These are phyloP conservation scores for Parietichytrium sp. DNA, from an alignment of 108 stramenopile genomes.

Conservation along the genomic window DNA sequence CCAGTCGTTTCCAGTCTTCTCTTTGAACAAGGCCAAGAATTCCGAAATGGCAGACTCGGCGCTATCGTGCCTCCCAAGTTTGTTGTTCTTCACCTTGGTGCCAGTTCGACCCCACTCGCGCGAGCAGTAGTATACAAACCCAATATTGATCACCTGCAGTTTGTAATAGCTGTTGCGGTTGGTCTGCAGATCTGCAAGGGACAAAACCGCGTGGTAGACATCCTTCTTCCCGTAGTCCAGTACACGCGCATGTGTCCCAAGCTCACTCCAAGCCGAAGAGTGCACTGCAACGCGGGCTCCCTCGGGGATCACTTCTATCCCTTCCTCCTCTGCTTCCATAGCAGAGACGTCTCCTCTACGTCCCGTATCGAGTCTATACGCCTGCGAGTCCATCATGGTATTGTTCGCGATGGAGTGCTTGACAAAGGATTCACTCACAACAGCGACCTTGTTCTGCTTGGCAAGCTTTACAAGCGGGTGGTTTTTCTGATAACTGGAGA, in stretches of 20 bases:
- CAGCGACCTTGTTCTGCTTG: neutral
- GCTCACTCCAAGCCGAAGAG: neutral
- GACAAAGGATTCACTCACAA: conserved; percentile 8
- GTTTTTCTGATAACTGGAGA: neutral
- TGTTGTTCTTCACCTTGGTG: neutral
- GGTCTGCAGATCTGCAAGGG: neutral
- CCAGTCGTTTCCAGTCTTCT: conserved; percentile 36
- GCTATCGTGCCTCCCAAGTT: neutral
- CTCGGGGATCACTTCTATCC: neutral
- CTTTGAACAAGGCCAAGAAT: neutral
- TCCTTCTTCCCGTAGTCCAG: neutral
- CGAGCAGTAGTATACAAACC: neutral
- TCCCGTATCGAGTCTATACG: neutral
- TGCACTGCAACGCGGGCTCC: conserved; percentile 14
- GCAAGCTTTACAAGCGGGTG: neutral
- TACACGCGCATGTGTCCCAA: neutral
- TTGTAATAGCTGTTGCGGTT: neutral
- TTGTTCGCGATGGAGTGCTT: conserved; percentile 16
- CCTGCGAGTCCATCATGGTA: neutral
- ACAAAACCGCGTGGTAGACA: conserved; percentile 25
- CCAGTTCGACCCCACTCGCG: conserved; percentile 26
- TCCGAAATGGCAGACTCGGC: neutral
- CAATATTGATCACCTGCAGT: neutral
- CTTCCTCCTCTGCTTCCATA: neutral
- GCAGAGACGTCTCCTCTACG: neutral